These are phyloP conservation scores for Ophiosphaerella herpotricha DNA, from an alignment of 2,329 filamentous ascomycete species.

Conservation along the genomic window DNA sequence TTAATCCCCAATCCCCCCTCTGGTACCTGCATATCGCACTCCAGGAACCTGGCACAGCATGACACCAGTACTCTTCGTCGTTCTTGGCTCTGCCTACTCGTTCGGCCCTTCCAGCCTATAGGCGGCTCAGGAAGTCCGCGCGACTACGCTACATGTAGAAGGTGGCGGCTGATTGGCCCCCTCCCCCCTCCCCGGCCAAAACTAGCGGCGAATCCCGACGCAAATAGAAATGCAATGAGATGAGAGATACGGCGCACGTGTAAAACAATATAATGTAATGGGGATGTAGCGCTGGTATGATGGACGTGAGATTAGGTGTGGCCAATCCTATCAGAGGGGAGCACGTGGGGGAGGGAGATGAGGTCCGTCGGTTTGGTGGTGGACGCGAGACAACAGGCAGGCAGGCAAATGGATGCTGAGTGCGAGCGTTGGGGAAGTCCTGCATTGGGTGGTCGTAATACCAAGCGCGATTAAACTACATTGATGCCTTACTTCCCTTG, in stretches of 20 bases:
- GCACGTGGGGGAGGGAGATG: background rate
- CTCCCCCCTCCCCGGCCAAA: too few species aligned
- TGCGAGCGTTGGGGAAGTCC: too few species aligned
- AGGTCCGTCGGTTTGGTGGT: background rate
- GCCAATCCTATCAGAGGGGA: too few species aligned
- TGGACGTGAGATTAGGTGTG: too few species aligned
- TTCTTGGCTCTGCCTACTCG: background rate
- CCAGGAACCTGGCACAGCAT: background rate
- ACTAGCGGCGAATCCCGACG: conserved; percentile 7
- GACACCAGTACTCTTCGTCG: background rate
- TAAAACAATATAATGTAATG: background rate
- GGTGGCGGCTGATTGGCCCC: conserved; percentile 10
- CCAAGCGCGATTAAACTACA: too few species aligned
- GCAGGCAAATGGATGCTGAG: background rate
- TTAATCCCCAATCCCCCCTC: background rate
- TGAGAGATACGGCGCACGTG: background rate
- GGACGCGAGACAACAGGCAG: background rate
- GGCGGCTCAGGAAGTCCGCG: background rate
- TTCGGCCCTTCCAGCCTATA: background rate
- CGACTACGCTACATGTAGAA: conserved; percentile 8
- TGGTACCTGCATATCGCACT: conserved; percentile 5
- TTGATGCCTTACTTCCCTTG: too few species aligned
- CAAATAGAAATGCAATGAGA: background rate
- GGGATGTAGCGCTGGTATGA: background rate
- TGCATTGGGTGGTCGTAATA: too few species aligned